These are phyloP conservation scores for Carallia brachiata DNA, from an alignment of 345 rosid genomes.

Conservation along the genomic window DNA sequence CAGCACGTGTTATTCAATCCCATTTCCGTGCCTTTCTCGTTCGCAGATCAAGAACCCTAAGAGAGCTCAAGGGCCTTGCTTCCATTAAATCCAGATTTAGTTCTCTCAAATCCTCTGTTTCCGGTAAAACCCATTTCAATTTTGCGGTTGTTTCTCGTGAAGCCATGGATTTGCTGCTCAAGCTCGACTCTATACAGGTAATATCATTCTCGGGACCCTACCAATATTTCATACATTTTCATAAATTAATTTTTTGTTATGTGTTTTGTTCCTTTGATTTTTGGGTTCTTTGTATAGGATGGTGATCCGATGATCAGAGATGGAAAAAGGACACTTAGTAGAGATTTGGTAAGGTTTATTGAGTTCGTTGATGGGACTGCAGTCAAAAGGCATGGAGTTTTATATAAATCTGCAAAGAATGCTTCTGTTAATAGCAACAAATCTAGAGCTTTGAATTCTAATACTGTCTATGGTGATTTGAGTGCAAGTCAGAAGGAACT, in stretches of 20 bases:
- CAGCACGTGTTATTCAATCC: slow-evolving; percentile 78
- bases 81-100: slow-evolving; percentile 54
- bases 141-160: slow-evolving; percentile 45
- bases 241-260: not conserved
- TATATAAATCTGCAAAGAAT: slow-evolving; percentile 34
- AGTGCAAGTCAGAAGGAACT: slow-evolving; percentile 34
- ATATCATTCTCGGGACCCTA: not conserved
- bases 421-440: slow-evolving; percentile 29
- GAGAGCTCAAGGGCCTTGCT: slow-evolving; percentile 81
- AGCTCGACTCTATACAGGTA: slow-evolving; percentile 85
- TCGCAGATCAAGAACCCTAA: slow-evolving; percentile 70
- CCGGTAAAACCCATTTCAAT: slow-evolving; percentile 43
- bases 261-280: not conserved
- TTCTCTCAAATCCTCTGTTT: slow-evolving; percentile 63
- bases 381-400: slow-evolving; percentile 33
- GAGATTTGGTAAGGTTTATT: slow-evolving; percentile 60
- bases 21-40: slow-evolving; percentile 76
- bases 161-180: slow-evolving; percentile 62
- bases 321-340: slow-evolving; percentile 67
- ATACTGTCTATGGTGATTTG: slow-evolving; percentile 15
- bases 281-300: slow-evolving; percentile 36
- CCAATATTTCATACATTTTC: not conserved
- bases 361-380: slow-evolving; percentile 55
- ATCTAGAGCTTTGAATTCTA: slow-evolving; percentile 26
- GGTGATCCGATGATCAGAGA: slow-evolving; percentile 75